These are phyloP conservation scores for Mortierella sp. DNA, from an alignment of 371 early-diverging fungal genomes.

Conservation along the genomic window DNA sequence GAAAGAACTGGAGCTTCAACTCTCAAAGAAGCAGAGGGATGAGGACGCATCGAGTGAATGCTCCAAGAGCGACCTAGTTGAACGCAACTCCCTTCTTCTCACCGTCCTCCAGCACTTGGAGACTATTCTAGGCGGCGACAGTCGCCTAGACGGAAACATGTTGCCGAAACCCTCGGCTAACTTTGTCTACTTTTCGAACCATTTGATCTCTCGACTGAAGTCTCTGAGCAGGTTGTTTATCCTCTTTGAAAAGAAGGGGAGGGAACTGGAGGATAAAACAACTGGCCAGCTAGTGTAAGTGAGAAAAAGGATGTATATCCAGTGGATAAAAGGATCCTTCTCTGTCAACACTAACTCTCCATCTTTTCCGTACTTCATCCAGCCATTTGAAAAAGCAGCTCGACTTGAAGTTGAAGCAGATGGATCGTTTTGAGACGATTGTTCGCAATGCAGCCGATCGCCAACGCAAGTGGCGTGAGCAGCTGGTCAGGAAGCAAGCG, in stretches of 20 bases:
- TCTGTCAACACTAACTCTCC: too few relatives aligned
- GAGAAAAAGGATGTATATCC: too few relatives aligned
- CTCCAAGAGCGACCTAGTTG: conserved; percentile 42
- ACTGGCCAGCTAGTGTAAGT: conserved; percentile 31
- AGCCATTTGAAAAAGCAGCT: conserved; percentile 53
- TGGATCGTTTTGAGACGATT: conserved; percentile 36
- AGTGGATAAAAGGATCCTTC: too few relatives aligned
- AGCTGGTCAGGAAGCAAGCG: conserved; percentile 24
- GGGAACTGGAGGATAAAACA: conserved; percentile 50
- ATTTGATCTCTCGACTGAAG: conserved; percentile 44
- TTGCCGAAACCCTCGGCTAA: conserved; percentile 55
- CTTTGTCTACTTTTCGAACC: conserved; percentile 50
- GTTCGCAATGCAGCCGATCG: conserved; percentile 44
- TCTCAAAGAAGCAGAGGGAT: conserved; percentile 30
- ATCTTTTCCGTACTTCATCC: not conserved
- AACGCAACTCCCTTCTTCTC: conserved; percentile 55
- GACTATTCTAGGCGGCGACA: conserved; percentile 47
- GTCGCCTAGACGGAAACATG: conserved; percentile 38
- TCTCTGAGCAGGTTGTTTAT: conserved; percentile 44
- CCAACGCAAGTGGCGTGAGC: conserved; percentile 46
- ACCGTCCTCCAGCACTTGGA: conserved; percentile 52
- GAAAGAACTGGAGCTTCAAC: conserved; percentile 34
- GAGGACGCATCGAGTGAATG: conserved; percentile 18
- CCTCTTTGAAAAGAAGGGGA: conserved; percentile 51
- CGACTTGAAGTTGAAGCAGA: conserved; percentile 33